Percentiles rank a stretch among this genome's conserved stretches.
Conservation (phyloP, 2,329 filamentous ascomycete species). For the Drechslera avenae region DNA sequence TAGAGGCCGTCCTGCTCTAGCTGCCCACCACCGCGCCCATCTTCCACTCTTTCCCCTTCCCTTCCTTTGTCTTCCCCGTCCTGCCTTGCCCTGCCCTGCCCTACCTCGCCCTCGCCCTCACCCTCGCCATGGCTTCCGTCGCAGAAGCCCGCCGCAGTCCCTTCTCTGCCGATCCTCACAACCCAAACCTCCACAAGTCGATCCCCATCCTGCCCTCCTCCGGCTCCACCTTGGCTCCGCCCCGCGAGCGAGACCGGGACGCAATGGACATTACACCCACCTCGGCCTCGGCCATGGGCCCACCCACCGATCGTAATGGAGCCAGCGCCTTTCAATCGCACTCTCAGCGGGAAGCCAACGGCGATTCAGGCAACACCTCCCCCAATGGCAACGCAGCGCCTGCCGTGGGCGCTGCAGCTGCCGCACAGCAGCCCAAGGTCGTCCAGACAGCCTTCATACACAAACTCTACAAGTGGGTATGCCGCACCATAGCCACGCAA, state of each 20-base stretch:
- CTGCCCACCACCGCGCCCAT: conserved; percentile 21
- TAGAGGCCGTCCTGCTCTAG: conserved; percentile 10
- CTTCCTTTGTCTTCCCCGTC: no score
- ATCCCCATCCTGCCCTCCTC: conserved; percentile 59
- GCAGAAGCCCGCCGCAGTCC: conserved; percentile 54
- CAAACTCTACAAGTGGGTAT: conserved; percentile 91
- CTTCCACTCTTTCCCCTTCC: conserved; percentile 3
- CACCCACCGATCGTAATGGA: conserved; percentile 54
- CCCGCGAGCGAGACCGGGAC: conserved; percentile 46
- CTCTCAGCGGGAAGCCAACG: conserved; percentile 28
- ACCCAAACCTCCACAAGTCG: conserved; percentile 55
- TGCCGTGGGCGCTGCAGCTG: conserved; percentile 65
- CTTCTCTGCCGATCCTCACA: conserved; percentile 51
- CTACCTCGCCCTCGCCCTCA: no score
- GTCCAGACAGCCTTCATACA: conserved; percentile 99
- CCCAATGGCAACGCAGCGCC: conserved; percentile 49
- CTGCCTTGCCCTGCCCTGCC: no score
- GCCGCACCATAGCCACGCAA: conserved; percentile 6
- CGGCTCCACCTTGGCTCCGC: conserved; percentile 50
- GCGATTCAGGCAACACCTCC: conserved; percentile 39
- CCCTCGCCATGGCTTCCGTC: conserved; percentile 51
- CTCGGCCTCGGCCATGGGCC: conserved; percentile 52
- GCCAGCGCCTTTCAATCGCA: conserved; percentile 11
- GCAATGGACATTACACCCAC: conserved; percentile 59
- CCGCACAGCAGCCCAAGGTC: conserved; percentile 92